Evolutionary conservation across 2,329 filamentous ascomycete genomes (phyloP).

Genomic region (Pyricularia grisea): DNA sequence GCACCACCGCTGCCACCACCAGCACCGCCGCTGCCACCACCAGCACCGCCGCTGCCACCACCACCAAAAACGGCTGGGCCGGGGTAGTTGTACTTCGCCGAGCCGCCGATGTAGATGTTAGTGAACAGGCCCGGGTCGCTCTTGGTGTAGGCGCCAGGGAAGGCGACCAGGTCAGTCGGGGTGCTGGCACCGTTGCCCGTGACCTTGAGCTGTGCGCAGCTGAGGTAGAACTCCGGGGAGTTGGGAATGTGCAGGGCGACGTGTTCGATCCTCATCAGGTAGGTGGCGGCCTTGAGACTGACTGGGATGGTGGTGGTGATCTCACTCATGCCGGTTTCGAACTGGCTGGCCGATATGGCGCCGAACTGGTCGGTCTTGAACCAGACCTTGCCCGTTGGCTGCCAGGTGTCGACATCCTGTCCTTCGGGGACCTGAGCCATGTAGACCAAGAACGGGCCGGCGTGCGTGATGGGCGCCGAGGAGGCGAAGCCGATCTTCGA

Average conservation of each 20-base stretch:
- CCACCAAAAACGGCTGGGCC: slow-evolving; percentile 5
- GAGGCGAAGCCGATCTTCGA: slow-evolving; percentile 26
- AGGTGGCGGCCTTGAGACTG: slow-evolving; percentile 18
- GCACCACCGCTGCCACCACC: no score
- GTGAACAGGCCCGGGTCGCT: slow-evolving; percentile 13
- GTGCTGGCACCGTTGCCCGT: slow-evolving; percentile 14
- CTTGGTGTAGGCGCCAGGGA: slow-evolving; percentile 14
- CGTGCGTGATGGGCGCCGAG: slow-evolving; percentile 25
- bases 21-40: neutral
- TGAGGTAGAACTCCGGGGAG: slow-evolving; percentile 18
- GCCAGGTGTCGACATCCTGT: slow-evolving; percentile 21
- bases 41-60: neutral
- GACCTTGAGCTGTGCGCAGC: slow-evolving; percentile 18
- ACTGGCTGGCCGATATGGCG: slow-evolving; percentile 11
- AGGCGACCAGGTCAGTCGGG: slow-evolving; percentile 9
- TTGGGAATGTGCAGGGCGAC: slow-evolving; percentile 22
- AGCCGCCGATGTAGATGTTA: slow-evolving; percentile 11
- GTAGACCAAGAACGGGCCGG: slow-evolving; percentile 26
- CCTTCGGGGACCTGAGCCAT: slow-evolving; percentile 25
- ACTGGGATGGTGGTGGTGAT: slow-evolving; percentile 16
- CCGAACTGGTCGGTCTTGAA: slow-evolving; percentile 27
- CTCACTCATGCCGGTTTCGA: neutral
- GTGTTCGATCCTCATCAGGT: slow-evolving; percentile 21
- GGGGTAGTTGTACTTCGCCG: slow-evolving; percentile 5
- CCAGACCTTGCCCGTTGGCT: slow-evolving; percentile 22